Evolutionary conservation across 2,329 filamentous ascomycete genomes (phyloP), one percentile per base, ranked within the genome.

Genomic region (Microsporum audouinii): DNA sequence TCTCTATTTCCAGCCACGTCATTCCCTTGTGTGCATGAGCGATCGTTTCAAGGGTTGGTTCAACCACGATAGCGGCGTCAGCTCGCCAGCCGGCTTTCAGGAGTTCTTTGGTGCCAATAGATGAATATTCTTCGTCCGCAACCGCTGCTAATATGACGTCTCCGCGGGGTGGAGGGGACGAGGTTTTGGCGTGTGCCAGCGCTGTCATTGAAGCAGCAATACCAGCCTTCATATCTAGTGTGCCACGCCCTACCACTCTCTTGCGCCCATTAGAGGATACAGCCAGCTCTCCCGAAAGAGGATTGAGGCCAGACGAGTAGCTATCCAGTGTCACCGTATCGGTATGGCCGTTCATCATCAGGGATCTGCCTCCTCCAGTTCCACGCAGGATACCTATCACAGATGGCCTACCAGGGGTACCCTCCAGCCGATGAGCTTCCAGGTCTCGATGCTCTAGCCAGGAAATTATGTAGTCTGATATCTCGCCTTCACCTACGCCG

Each of bases 341-440:
- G 0, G 78, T 73, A 62, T 82, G 80, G 0, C 80, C 79, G 29
- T 82, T 82, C 45, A 82, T 69, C 76, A 82, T 80, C 3, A 82
- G 66, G 1, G 70, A 77, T 61, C 77, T 77, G 3, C 79, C 80
- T 0, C 71, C 74, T 0, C 79, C 79, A 0, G 69, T 71, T 1
- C 81, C 80, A 2, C 75, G 74, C 0, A 76, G 70, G 0, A 81
- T 69, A 0, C 78, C 80, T 2, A 83, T 71, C 0, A 83, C 71
- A 0, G 80, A 83, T 0, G 81, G 80, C 0, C 80, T 73, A 0
- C 79, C 78, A 1, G 71, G 66, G 0, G 69, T 73, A 1, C 73
- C 70, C 63, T 83, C 80, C 2, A 82, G 66, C 68, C 78, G 78
- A 58, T 82, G 78, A 0, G 69, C 71, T 57, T 83, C 80, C 1